Base-by-base conservation (phyloP, 1,139 yeast species). In the Debaryomycetaceae sp. region DNA sequence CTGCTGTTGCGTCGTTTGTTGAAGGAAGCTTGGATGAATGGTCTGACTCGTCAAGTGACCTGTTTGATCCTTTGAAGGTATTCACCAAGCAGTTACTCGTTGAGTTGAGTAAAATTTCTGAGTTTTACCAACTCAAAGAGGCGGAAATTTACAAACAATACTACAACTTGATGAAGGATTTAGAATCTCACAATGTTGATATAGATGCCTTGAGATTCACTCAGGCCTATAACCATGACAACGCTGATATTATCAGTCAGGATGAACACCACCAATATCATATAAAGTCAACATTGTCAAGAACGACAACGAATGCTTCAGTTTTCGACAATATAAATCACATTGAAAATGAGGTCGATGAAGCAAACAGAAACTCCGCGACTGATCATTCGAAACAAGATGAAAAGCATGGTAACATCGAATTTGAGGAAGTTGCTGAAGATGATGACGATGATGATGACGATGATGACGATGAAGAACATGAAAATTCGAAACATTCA, bases 41-140 rank as follows among this genome's bases (percentile, higher is more conserved):
- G 33, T 38, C 47, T 11, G 49, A 58, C 43, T 59, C 61, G 11
- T 42, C 47, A 13, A 44, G 54, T 13, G 42, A 45, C 7, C 34
- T 37, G 2, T 58, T 58, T 28, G 80, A 78, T 49, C 79, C 84
- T 2, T 67, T 74, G 36, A 66, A 63, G 19, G 67, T 70, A 1
- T 84, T 84, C 48, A 50, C 68, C 30, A 61, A 65, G 39, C 78
- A 80, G 14, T 65, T 84, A 41, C 72, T 81, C 49, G 59, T 55
- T 22, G 89, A 84, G 54, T 67, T 81, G 43, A 52, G 54, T 30
- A 82, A 81, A 52, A 72, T 85, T 33, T 75, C 76, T 53, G 56
- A 56, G n/a, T 84, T 84, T 52, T 82, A 74, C 55, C 53, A 56
- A 31, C 49, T 52, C 5, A 79, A 77, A 42, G 83, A 79, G 52